Percentiles rank a stretch among this genome's conserved stretches.
Evolutionary conservation across 495 filamentous ascomycete species (phyloP).

Genomic region (Hypoxylon fuscum): DNA sequence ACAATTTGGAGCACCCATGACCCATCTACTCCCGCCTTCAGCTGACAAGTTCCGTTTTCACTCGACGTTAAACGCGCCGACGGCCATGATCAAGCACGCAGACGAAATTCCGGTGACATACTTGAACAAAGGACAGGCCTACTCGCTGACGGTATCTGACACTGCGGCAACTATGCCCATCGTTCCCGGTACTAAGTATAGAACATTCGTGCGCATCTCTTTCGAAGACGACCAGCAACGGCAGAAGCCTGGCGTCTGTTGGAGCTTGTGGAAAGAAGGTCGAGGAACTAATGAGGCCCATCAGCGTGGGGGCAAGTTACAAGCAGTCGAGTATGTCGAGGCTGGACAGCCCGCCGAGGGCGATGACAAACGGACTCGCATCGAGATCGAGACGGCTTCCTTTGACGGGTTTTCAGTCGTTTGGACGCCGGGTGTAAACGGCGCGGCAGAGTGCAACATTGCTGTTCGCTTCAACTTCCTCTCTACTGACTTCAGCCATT

Average conservation of each 20-base stretch:
- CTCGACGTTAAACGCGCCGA: conserved; percentile 89
- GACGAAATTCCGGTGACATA: conserved; percentile 95
- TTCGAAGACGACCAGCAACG: conserved; percentile 95
- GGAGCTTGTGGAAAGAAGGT: conserved; percentile 97
- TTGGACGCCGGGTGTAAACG: conserved; percentile 77
- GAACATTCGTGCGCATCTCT: conserved; percentile 88
- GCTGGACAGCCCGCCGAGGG: conserved; percentile 72
- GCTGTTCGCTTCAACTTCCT: conserved; percentile 97
- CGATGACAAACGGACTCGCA: conserved; percentile 73
- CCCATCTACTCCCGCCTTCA: conserved; percentile 51
- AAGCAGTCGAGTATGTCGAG: conserved; percentile 94
- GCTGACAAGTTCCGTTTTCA: conserved; percentile 86
- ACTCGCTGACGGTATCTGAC: conserved; percentile 81
- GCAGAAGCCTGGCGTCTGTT: conserved; percentile 80
- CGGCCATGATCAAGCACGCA: conserved; percentile 90
- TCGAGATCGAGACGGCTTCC: conserved; percentile 82
- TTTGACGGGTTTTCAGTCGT: conserved; percentile 93
- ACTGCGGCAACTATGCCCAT: conserved; percentile 58
- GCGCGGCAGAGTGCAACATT: conserved; percentile 75
- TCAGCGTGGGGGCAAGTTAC: conserved; percentile 83
- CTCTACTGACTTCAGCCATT: conserved; percentile 97
- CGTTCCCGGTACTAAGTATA: conserved; percentile 67
- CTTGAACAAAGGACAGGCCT: conserved; percentile 95
- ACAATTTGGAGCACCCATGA: conserved; percentile 54
- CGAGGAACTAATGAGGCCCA: conserved; percentile 89